phyloP scores from a whole-genome alignment of 768 basidiomycete species.

The Lentinula boryana region DNA sequence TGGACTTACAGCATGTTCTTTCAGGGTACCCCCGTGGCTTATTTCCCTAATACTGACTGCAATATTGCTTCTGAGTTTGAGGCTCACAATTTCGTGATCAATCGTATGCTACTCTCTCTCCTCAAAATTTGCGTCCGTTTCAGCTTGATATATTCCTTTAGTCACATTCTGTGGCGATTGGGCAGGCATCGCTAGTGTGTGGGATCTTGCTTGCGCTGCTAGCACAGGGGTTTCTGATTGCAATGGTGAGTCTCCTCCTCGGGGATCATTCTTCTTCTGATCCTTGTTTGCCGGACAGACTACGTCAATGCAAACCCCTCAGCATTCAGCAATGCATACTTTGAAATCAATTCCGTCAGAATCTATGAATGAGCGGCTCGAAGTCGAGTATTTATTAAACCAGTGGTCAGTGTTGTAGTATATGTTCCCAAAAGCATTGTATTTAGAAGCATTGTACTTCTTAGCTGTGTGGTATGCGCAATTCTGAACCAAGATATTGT shows the following conservation, averaged over 20 bases:
- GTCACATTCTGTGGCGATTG: conserved; percentile 1
- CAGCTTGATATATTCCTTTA: background rate
- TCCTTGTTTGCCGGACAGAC: background rate
- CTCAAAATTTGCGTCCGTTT: background rate
- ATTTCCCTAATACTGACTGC: conserved; percentile 44
- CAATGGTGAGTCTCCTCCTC: background rate
- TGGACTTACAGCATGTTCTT: background rate
- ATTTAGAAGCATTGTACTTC: background rate
- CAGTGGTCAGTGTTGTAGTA: background rate
- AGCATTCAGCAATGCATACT: conserved; percentile 6
- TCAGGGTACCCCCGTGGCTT: conserved; percentile 56
- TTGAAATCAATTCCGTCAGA: conserved; percentile 1
- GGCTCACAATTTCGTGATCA: background rate
- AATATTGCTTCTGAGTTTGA: background rate
- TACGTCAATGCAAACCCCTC: conserved; percentile 5
- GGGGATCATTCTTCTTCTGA: too few relatives aligned
- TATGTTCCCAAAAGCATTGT: background rate
- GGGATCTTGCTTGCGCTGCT: background rate
- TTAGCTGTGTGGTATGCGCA: background rate
- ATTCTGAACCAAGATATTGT: too few relatives aligned
- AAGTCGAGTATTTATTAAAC: background rate
- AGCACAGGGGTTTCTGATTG: conserved; percentile 1
- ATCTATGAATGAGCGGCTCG: background rate
- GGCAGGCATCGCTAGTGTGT: background rate
- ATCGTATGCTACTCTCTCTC: background rate